These are phyloP conservation scores for Cladophialophora chaetospira DNA, from an alignment of 2,329 filamentous ascomycete species.

Conservation along the genomic window DNA sequence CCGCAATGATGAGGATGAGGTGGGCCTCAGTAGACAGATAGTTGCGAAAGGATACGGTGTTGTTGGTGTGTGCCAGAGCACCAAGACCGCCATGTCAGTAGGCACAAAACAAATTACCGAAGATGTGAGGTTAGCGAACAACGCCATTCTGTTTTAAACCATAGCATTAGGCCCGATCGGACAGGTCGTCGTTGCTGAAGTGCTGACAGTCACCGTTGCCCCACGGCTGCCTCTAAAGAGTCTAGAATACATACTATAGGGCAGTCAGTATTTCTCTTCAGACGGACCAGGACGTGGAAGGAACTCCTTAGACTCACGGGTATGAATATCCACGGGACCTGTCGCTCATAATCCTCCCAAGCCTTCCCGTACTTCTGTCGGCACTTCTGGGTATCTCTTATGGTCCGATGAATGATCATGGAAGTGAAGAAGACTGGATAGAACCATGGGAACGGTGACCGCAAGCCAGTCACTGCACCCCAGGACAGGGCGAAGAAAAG, in stretches of 20 bases:
- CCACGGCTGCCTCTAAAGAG: background rate
- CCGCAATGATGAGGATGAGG: no score
- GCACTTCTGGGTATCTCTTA: conserved; percentile 74
- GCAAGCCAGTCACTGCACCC: conserved; percentile 80
- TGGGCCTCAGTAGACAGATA: no score
- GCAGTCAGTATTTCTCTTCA: conserved; percentile 6
- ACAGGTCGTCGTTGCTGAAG: no score
- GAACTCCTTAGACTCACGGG: conserved; percentile 54
- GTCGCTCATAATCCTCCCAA: conserved; percentile 77
- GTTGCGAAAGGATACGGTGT: no score
- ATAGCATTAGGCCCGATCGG: no score
- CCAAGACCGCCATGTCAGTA: no score
- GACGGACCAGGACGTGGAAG: background rate
- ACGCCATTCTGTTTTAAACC: no score
- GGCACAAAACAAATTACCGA: no score
- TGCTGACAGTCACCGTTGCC: background rate
- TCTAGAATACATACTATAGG: conserved; percentile 31
- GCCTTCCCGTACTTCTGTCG: conserved; percentile 76
- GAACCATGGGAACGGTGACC: conserved; percentile 84
- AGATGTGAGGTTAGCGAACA: no score
- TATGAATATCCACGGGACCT: conserved; percentile 83
- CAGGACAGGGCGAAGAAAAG: conserved; percentile 75
- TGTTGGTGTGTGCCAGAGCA: no score
- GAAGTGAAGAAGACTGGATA: conserved; percentile 77
- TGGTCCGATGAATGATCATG: conserved; percentile 80